These are phyloP conservation scores for Cenchrus fungigraminus DNA, from an alignment of 176 grass and related monocot species.

Conservation along the genomic window DNA sequence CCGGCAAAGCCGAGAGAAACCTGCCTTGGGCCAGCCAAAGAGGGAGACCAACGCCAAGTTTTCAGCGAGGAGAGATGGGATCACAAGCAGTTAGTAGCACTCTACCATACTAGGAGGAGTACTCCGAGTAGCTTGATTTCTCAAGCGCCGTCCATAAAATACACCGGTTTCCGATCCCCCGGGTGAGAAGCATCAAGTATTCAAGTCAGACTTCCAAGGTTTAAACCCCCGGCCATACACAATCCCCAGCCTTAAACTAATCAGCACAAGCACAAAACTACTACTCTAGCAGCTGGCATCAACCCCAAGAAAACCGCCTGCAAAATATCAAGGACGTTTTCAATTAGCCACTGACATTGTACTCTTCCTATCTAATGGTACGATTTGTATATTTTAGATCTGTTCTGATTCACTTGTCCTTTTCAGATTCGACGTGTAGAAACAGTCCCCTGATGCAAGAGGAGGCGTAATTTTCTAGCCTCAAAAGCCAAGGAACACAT, in stretches of 20 bases:
- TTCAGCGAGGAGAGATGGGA: slow-evolving; percentile 40
- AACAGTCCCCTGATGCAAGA: slow-evolving; percentile 1
- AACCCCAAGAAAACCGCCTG: slow-evolving; percentile 45
- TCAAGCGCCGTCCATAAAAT: not conserved
- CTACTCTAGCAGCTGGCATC: slow-evolving; percentile 36
- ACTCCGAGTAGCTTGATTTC: not conserved
- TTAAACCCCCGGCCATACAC: not conserved
- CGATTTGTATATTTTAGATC: not conserved
- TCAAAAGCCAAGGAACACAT: not conserved
- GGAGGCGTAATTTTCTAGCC: not conserved
- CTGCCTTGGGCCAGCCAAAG: slow-evolving; percentile 33
- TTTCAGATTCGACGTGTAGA: slow-evolving; percentile 19
- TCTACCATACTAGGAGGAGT: not conserved
- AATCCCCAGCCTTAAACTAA: slow-evolving; percentile 28
- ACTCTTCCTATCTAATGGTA: not conserved
- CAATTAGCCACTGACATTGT: not conserved
- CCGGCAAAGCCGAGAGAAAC: slow-evolving; percentile 44
- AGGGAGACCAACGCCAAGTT: slow-evolving; percentile 59
- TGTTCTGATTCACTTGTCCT: slow-evolving; percentile 14
- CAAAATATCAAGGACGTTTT: slow-evolving; percentile 15
- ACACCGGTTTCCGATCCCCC: not conserved
- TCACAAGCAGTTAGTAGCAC: not conserved
- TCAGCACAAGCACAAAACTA: not conserved
- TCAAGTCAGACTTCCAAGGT: slow-evolving; percentile 26
- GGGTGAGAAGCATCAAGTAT: slow-evolving; percentile 10